Conservation (phyloP, 2,329 filamentous ascomycete species). For the Botrytis pseudocinerea region DNA sequence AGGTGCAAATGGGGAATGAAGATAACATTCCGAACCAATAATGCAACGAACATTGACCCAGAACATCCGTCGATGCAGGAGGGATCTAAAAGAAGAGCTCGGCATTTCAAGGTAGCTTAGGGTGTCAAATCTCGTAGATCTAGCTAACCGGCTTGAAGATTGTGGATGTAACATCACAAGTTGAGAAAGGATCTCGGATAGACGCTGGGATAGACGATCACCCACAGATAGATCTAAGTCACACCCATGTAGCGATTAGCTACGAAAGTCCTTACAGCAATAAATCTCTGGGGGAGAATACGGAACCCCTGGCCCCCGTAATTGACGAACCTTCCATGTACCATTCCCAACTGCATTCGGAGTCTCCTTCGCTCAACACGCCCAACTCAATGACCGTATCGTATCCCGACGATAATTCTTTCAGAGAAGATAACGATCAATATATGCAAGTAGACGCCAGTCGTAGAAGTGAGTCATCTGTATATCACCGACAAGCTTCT, state of each 20-base stretch:
- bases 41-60: slow-evolving; percentile 38
- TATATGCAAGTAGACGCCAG: slow-evolving; percentile 16
- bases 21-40: slow-evolving; percentile 40
- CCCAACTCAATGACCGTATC: background rate
- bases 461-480: background rate
- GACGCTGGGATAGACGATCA: background rate
- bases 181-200: slow-evolving; percentile 22
- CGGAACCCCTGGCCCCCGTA: too few relatives aligned
- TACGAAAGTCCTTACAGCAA: too few relatives aligned
- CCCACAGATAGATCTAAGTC: too few relatives aligned
- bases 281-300: too few relatives aligned
- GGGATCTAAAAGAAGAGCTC: background rate
- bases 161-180: slow-evolving; percentile 26
- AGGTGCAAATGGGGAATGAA: slow-evolving; percentile 40
- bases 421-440: background rate
- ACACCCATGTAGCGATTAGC: too few relatives aligned
- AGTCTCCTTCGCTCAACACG: background rate
- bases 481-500: too few relatives aligned
- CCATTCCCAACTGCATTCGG: slow-evolving; percentile 15
- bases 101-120: background rate
- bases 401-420: background rate
- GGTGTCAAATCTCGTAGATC: background rate
- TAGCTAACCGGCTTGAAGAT: slow-evolving; percentile 21
- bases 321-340: background rate
- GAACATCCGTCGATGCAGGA: slow-evolving; percentile 41